Percentiles rank a stretch among this genome's conserved stretches.
These are phyloP conservation scores for Diutina siamensis DNA, from an alignment of 1,139 yeast genomes.

Conservation along the genomic window DNA sequence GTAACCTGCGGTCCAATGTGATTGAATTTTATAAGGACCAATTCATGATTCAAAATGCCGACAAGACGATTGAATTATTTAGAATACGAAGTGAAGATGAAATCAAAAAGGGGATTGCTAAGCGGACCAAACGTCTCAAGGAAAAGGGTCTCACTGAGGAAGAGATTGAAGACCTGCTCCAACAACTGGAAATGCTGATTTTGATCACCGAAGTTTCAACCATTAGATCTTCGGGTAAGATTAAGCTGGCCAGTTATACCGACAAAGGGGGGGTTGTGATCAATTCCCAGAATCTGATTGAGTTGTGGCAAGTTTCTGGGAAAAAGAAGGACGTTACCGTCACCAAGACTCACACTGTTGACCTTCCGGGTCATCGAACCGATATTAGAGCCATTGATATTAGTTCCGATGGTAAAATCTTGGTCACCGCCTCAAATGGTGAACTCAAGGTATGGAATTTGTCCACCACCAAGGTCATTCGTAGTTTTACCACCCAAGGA, in stretches of 20 bases:
- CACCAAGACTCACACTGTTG: slow-evolving; percentile 43
- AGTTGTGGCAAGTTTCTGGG: background rate
- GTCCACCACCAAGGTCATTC: slow-evolving; percentile 57
- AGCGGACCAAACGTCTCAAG: slow-evolving; percentile 66
- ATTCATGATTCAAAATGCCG: slow-evolving; percentile 67
- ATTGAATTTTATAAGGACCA: slow-evolving; percentile 19
- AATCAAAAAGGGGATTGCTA: slow-evolving; percentile 62
- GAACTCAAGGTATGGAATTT: slow-evolving; percentile 82
- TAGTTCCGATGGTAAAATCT: slow-evolving; percentile 65
- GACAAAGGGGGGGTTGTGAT: background rate
- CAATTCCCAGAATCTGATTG: background rate
- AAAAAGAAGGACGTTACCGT: slow-evolving; percentile 7
- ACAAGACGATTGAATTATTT: slow-evolving; percentile 72
- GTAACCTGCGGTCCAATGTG: slow-evolving; percentile 62
- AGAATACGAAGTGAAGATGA: slow-evolving; percentile 72
- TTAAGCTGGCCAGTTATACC: background rate
- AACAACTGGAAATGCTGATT: slow-evolving; percentile 46
- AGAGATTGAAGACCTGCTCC: slow-evolving; percentile 44
- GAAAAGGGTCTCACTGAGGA: slow-evolving; percentile 58
- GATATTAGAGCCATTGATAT: slow-evolving; percentile 80
- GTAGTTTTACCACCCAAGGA: slow-evolving; percentile 68
- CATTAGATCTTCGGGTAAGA: slow-evolving; percentile 29
- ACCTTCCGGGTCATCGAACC: slow-evolving; percentile 75
- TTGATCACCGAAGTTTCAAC: slow-evolving; percentile 54
- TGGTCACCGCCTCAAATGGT: slow-evolving; percentile 90